Conservation (phyloP, 139 green algal species). For the Micractinium sp. region DNA sequence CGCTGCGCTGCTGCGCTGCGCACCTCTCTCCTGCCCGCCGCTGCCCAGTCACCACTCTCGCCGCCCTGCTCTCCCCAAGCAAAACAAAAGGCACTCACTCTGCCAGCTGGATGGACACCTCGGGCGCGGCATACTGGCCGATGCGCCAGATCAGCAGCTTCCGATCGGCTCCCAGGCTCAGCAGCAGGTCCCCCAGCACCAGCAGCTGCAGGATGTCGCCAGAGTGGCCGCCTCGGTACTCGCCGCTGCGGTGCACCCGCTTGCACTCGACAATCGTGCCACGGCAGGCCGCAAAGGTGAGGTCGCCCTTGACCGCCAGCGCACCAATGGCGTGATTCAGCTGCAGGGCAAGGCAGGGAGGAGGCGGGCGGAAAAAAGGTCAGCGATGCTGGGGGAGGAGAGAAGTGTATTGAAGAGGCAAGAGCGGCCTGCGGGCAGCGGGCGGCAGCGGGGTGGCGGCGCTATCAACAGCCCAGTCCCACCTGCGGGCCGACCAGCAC, state of each 20-base stretch:
- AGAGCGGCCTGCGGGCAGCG: not conserved
- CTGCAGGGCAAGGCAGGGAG: conserved; percentile 48
- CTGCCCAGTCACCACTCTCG: too few species aligned
- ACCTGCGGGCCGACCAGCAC: conserved; percentile 85
- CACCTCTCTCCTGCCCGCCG: too few species aligned
- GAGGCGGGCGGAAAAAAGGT: not conserved
- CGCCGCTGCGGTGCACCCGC: conserved; percentile 63
- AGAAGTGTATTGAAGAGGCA: not conserved
- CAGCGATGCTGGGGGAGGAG: too few species aligned
- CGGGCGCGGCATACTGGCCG: conserved; percentile 61
- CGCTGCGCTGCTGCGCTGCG: too few species aligned
- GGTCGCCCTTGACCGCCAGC: conserved; percentile 76
- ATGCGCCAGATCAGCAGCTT: conserved; percentile 79
- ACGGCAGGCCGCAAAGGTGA: conserved; percentile 89
- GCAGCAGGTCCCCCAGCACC: conserved; percentile 80
- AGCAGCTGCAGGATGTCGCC: conserved; percentile 76
- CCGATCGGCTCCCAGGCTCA: conserved; percentile 74
- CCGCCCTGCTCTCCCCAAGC: too few species aligned
- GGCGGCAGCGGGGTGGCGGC: not conserved
- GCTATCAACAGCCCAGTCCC: not conserved
- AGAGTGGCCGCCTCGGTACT: conserved; percentile 52
- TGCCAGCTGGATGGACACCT: conserved; percentile 41
- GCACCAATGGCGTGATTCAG: conserved; percentile 73
- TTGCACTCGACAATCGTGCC: conserved; percentile 76
- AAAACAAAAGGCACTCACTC: not conserved